A percentile compares a stretch with the other conserved stretches of the same genome.
phyloP scores from a whole-genome alignment of 2,329 filamentous ascomycete genomes.

The Capronia coronata region DNA sequence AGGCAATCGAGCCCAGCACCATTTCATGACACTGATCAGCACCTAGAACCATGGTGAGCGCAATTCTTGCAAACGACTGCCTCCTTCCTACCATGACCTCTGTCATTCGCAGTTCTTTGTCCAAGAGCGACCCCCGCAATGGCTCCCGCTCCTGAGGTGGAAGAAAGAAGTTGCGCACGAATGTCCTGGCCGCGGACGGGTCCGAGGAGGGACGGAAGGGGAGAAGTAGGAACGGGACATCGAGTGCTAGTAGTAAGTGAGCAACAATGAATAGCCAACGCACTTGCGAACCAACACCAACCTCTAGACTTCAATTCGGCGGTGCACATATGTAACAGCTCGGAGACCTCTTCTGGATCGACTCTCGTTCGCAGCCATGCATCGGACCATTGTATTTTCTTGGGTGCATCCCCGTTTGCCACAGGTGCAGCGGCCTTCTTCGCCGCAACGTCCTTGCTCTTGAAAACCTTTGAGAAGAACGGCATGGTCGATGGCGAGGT shows the following conservation, averaged over 20 bases:
- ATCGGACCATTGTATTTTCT: constrained; percentile 77
- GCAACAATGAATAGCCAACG: constrained; percentile 22
- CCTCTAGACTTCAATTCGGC: constrained; percentile 90
- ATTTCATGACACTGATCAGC: constrained; percentile 88
- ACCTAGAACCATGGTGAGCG: constrained; percentile 52
- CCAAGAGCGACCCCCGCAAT: constrained; percentile 61
- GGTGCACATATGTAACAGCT: constrained; percentile 77
- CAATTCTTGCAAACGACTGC: constrained; percentile 6
- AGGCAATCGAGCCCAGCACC: constrained; percentile 92
- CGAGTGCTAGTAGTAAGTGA: constrained; percentile 57
- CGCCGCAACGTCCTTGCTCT: constrained; percentile 63
- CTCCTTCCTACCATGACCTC: constrained; percentile 71
- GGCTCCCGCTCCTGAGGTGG: constrained; percentile 54
- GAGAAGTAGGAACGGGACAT: constrained; percentile 85
- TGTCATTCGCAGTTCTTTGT: constrained; percentile 82
- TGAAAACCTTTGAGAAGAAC: constrained; percentile 59
- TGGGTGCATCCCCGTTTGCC: constrained; percentile 47
- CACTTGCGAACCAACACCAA: constrained; percentile 43
- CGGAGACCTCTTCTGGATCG: constrained; percentile 83
- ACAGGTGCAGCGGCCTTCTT: constrained; percentile 54
- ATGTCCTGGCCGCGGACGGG: constrained; percentile 82
- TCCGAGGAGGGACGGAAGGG: constrained; percentile 93
- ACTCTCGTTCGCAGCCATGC: constrained; percentile 77
- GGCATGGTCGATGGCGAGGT: constrained; percentile 40
- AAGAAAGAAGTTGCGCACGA: constrained; percentile 88